These are phyloP conservation scores for Psidium friedrichsthalianum DNA, from an alignment of 345 rosid genomes.

Conservation along the genomic window DNA sequence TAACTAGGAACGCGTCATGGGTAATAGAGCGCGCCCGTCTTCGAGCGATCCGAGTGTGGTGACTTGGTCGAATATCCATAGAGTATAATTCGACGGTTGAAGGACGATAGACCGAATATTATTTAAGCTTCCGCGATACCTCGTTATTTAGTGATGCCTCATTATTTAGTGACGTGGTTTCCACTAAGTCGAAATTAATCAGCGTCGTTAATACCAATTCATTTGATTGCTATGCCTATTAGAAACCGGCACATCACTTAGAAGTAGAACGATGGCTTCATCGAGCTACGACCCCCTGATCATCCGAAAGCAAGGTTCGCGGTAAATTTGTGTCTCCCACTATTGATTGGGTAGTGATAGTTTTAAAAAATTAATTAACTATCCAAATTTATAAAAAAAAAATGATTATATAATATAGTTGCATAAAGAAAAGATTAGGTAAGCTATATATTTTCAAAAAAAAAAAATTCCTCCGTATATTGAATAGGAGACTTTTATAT, in stretches of 20 bases:
- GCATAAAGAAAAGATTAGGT: background rate
- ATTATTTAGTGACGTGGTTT: background rate
- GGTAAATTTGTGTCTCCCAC: background rate
- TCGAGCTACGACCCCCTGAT: rapidly evolving
- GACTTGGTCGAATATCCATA: background rate
- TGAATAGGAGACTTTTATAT: background rate
- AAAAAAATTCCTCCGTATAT: background rate
- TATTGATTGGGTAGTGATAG: background rate
- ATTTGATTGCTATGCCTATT: background rate
- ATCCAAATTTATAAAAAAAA: background rate
- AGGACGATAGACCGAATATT: background rate
- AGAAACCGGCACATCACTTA: background rate
- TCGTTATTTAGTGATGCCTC: background rate
- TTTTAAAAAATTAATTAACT: background rate
- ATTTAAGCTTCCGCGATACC: background rate
- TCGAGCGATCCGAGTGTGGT: background rate
- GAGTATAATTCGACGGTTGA: background rate
- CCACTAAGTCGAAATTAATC: too few relatives aligned
- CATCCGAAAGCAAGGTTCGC: background rate
- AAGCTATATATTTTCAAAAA: background rate
- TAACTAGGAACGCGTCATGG: background rate
- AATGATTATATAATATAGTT: background rate
- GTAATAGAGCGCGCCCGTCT: background rate
- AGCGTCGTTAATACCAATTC: too few relatives aligned
- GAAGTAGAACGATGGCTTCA: background rate